Percentiles rank a stretch among this genome's conserved stretches.
phyloP scores from a whole-genome alignment of 768 basidiomycete genomes.

The Chiua virens region DNA sequence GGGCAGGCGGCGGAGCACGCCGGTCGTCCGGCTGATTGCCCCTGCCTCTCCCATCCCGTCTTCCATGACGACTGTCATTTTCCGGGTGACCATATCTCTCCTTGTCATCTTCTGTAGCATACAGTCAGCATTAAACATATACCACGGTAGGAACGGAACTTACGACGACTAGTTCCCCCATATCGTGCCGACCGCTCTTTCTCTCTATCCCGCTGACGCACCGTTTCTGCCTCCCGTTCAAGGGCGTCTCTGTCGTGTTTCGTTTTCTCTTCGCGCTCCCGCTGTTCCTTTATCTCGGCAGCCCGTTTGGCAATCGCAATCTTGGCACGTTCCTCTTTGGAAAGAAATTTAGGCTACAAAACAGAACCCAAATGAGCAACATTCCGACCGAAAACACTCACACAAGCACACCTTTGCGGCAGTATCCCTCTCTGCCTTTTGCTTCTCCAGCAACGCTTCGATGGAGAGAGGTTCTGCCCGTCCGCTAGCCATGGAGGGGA shows the following conservation, averaged over 20 bases:
- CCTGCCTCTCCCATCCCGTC: slow-evolving; percentile 41
- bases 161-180: slow-evolving; percentile 39
- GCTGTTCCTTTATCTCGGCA: slow-evolving; percentile 76
- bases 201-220: slow-evolving; percentile 53
- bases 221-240: slow-evolving; percentile 72
- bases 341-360: slow-evolving; percentile 88
- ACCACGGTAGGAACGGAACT: slow-evolving; percentile 2
- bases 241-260: slow-evolving; percentile 65
- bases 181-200: slow-evolving; percentile 35
- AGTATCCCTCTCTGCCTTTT: slow-evolving; percentile 85
- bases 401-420: slow-evolving; percentile 71
- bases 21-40: slow-evolving; percentile 38
- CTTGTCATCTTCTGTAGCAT: slow-evolving; percentile 45
- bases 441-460: slow-evolving; percentile 81
- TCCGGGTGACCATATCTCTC: slow-evolving; percentile 51
- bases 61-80: slow-evolving; percentile 44
- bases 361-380: slow-evolving; percentile 2
- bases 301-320: slow-evolving; percentile 86
- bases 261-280: slow-evolving; percentile 60
- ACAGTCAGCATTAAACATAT: slow-evolving; percentile 5
- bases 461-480: slow-evolving; percentile 81
- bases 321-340: slow-evolving; percentile 88
- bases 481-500: slow-evolving; percentile 38
- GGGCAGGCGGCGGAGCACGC: slow-evolving; percentile 32
- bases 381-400: neutral